Conservation (phyloP, 2,329 filamentous ascomycete species). For the Tolypocladium nubicola region DNA sequence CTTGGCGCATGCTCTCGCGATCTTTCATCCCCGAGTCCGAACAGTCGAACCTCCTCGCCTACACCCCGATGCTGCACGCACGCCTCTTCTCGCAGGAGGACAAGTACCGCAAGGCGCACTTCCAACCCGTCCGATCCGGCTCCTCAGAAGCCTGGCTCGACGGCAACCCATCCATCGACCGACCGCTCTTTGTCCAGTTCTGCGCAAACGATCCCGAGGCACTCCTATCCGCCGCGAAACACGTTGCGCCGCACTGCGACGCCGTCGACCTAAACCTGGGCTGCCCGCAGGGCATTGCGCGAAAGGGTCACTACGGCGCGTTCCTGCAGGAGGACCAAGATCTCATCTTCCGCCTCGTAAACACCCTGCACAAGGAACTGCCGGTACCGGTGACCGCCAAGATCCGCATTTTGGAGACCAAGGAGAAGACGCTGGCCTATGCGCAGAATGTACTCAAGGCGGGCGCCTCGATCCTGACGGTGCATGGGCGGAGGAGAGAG, state of each 20-base stretch:
- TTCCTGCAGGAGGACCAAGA: conserved; percentile 92
- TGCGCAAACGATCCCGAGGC: conserved; percentile 82
- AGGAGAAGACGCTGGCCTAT: conserved; percentile 79
- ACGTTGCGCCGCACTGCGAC: conserved; percentile 80
- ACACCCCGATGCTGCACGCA: conserved; percentile 94
- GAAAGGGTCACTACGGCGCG: conserved; percentile 81
- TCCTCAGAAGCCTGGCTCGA: conserved; percentile 53
- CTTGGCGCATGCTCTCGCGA: conserved; percentile 92
- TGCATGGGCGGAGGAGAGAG: conserved; percentile 79
- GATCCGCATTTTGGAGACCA: conserved; percentile 80
- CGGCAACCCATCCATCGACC: conserved; percentile 73
- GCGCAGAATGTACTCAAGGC: conserved; percentile 77
- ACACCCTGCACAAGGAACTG: conserved; percentile 68
- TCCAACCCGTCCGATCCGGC: conserved; percentile 51
- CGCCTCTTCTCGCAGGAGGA: conserved; percentile 70
- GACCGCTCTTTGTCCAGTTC: conserved; percentile 92
- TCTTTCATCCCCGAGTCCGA: conserved; percentile 69
- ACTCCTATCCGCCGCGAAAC: conserved; percentile 65
- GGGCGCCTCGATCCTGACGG: conserved; percentile 85
- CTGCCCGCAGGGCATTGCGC: conserved; percentile 91
- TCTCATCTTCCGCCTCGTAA: conserved; percentile 72
- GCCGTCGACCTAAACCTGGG: conserved; percentile 93
- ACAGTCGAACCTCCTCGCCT: conserved; percentile 62
- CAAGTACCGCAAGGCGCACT: conserved; percentile 69
- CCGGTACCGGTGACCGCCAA: conserved; percentile 86